phyloP scores from a whole-genome alignment of 805 yeast genomes.

The Metschnikowia gelsemii region DNA sequence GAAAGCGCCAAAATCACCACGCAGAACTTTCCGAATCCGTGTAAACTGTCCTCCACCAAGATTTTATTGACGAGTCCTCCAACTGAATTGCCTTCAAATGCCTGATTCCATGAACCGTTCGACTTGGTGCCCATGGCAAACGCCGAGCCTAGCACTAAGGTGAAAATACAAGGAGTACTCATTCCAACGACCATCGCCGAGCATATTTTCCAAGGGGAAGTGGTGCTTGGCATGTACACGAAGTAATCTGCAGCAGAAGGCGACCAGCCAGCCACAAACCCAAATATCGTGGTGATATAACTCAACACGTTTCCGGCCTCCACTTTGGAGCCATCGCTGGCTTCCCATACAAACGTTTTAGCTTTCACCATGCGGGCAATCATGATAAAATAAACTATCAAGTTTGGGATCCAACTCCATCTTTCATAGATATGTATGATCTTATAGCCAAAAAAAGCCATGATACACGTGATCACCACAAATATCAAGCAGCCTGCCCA shows the following conservation, averaged over 20 bases:
- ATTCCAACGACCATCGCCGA: constrained; percentile 30
- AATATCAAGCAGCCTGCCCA: constrained; percentile 39
- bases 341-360: constrained; percentile 24
- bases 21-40: constrained; percentile 34
- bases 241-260: constrained; percentile 36
- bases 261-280: constrained; percentile 35
- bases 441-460: constrained; percentile 35
- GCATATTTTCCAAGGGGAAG: constrained; percentile 29
- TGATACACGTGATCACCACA: constrained; percentile 28
- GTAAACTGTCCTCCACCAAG: constrained; percentile 28
- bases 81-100: constrained; percentile 29
- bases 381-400: constrained; percentile 28
- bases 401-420: constrained; percentile 35
- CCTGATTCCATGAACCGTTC: constrained; percentile 29
- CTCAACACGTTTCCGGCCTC: constrained; percentile 31
- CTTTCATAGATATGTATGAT: constrained; percentile 32
- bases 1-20: constrained; percentile 33
- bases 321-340: constrained; percentile 9
- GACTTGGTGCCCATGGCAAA: constrained; percentile 30
- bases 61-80: constrained; percentile 35
- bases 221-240: constrained; percentile 31
- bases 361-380: constrained; percentile 30
- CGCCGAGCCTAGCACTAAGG: constrained; percentile 34
- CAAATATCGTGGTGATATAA: constrained; percentile 30
- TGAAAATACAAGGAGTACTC: constrained; percentile 28